Base-by-base conservation (phyloP, 768 basidiomycete genomes). In the Termitomyces sp. region DNA sequence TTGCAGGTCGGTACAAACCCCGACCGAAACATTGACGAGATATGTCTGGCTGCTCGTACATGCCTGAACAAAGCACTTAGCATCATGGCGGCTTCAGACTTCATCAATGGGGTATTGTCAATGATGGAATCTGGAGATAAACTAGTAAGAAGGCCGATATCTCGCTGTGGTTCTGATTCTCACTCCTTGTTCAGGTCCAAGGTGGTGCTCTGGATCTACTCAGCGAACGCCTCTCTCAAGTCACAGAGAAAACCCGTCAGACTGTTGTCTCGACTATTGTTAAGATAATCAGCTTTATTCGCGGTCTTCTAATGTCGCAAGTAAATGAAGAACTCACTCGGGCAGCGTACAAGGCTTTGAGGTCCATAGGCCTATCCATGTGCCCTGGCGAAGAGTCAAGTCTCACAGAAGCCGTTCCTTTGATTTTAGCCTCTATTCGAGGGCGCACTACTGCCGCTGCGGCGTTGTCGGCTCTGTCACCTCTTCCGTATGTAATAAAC, bases 151-250 rank as follows among this genome's bases (percentile, higher is more conserved):
- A 18, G 11, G 57, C 32, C 12, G 33, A 46, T 35, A 53, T 42
- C 16, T 28, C 28, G 12, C 16, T 38, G 8, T 20, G 18, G 3
- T 18, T 40, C 6, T 18, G 20, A 36, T 49, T 52, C 56, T 66
- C 11, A 68, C 60, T 42, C 51, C 54, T 12, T 60, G 56, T 40
- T 18, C 65, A 92, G 90, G 76, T 88, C 32, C 83, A 89, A 71
- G 67, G 74, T 9, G 89, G 87, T 58, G 90, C 90, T 11, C 80
- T 97, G 35, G 83, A 84, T 38, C 78, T 95, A 9, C 73, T 97
- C 15, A 78, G 82, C 3, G 83, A 86, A 44, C 85, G 92, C 39
- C 74, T 96, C 0, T 79, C 84, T 0, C 76, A 81, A 7, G 79
- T 96, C 56, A 76, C 86, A 5, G 75, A 81, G 9, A 76, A 79